Base-by-base conservation (phyloP, 306 rosid genomes). In the Aeschynomene evenia region DNA sequence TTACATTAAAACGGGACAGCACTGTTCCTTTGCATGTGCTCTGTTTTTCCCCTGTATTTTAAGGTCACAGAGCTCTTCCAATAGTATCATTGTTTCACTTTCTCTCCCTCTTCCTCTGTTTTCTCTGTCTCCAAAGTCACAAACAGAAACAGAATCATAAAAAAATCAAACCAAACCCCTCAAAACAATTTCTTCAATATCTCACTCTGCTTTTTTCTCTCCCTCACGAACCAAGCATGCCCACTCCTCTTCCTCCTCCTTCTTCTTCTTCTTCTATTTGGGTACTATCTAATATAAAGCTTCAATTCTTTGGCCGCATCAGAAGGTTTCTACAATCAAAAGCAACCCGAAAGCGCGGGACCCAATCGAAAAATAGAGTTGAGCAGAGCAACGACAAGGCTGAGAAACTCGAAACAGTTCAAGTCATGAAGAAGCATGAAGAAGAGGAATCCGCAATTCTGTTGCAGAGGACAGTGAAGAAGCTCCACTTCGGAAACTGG, bases 401-500 rank as follows among this genome's bases (percentile, higher is more conserved):
- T 19, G 83, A 66, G 61, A 72, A 22, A 11, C 29, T 50, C 45
- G 67, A 63, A 62, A 34, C 16, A 3, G 66, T 31, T 23, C 67
- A 68, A 52, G 82, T 26, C 39, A 48, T 71, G 79, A 78, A 69
- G 77, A 87, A 68, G 33, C 59, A 50, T 7, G 67, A 51, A 58
- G 43, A 54, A 20, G 70, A 61, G 3, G 85, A 61, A 37, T 67
- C 57, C 8, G 76, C 20, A 4, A 60, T 70, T 12, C 1, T 73
- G 80, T 66, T 95, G 73, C 89, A 88, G 72, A 87, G 68, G 79
- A 81, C 89, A 4, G 99, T 95, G 81, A 95, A 95, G 88, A 84
- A 75, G 76, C 96, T 95, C 75, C 95, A 95, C 84, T 95, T 95
- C 20, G 99, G 99, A 28, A 80, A 78, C 74, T 85, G 89, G 88